phyloP scores from a whole-genome alignment of 73 alveolate genomes.

The Tetrahymena thermophila region DNA sequence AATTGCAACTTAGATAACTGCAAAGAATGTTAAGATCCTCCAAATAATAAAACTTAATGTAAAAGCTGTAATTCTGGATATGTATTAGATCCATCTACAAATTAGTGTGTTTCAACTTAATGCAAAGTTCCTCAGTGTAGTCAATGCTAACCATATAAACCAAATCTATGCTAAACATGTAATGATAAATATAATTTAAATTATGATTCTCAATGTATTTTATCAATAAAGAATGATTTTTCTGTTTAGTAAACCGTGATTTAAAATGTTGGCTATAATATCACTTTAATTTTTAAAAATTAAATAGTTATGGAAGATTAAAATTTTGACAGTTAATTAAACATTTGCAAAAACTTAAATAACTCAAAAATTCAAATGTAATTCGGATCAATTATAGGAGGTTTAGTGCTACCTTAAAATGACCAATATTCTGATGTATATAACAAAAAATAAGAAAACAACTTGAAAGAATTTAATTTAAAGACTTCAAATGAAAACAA shows the following conservation, averaged over 20 bases:
- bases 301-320: background rate
- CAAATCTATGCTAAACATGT: background rate
- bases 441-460: background rate
- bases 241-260: background rate
- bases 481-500: background rate
- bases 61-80: background rate
- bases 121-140: background rate
- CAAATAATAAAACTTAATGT: background rate
- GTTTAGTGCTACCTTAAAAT: background rate
- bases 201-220: background rate
- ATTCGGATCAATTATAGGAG: background rate
- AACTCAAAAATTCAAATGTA: background rate
- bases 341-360: background rate
- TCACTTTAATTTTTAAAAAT: background rate
- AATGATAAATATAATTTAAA: background rate
- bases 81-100: background rate
- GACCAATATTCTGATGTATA: background rate
- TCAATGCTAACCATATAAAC: background rate
- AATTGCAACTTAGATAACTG: background rate
- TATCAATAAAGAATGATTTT: background rate
- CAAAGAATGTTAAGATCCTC: background rate
- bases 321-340: no score
- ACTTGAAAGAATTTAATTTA: background rate
- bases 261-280: background rate
- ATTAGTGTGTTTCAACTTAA: background rate